These are phyloP conservation scores for Tetrapisispora fleetii DNA, from an alignment of 805 yeast species.

Conservation along the genomic window DNA sequence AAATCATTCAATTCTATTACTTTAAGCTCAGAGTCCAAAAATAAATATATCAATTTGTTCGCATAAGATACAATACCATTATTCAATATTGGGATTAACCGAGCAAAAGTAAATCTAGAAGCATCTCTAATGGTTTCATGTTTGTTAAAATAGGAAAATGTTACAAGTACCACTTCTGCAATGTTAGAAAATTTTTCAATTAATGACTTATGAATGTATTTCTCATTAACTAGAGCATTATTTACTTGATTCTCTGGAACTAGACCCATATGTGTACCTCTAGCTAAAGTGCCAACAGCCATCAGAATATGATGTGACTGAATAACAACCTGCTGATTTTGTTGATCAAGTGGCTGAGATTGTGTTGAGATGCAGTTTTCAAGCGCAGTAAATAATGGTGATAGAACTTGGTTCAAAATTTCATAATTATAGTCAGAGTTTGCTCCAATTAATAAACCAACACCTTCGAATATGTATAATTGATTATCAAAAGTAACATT, in stretches of 20 bases:
- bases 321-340: slow-evolving; percentile 34
- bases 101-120: slow-evolving; percentile 74
- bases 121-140: slow-evolving; percentile 72
- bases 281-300: slow-evolving; percentile 83
- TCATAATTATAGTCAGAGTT: slow-evolving; percentile 34
- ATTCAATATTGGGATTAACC: slow-evolving; percentile 70
- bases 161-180: slow-evolving; percentile 74
- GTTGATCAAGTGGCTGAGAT: slow-evolving; percentile 27
- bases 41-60: slow-evolving; percentile 57
- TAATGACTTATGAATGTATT: slow-evolving; percentile 22
- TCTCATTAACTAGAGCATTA: slow-evolving; percentile 28
- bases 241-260: slow-evolving; percentile 32
- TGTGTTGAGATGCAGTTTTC: slow-evolving; percentile 51
- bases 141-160: slow-evolving; percentile 64
- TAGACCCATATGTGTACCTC: slow-evolving; percentile 60
- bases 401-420: slow-evolving; percentile 56
- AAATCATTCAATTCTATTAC: slow-evolving; percentile 68
- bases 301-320: slow-evolving; percentile 80
- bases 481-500: slow-evolving; percentile 64
- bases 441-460: slow-evolving; percentile 61
- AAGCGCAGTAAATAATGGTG: slow-evolving; percentile 63
- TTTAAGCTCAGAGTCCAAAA: slow-evolving; percentile 48
- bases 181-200: slow-evolving; percentile 51
- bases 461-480: slow-evolving; percentile 72
- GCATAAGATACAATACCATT: slow-evolving; percentile 43